Evolutionary conservation across 257 asterid genomes (phyloP).

Genomic region (Solanum chmielewskii): DNA sequence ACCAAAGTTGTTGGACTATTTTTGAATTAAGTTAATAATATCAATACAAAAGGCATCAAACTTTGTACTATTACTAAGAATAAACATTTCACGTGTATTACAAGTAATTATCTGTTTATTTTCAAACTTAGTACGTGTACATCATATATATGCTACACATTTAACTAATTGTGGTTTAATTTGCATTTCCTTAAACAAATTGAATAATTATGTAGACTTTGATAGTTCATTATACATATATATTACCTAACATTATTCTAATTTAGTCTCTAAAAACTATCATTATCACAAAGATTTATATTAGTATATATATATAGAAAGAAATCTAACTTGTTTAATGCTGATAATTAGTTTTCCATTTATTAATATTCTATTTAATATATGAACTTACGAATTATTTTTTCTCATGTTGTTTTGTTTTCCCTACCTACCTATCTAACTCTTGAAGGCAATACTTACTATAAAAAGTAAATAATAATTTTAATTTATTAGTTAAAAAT

Average conservation of each 20-base stretch:
- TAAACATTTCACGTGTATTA: not conserved
- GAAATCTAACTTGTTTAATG: not conserved
- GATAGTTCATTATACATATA: not conserved
- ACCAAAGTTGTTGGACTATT: constrained; percentile 9
- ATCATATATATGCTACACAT: not conserved
- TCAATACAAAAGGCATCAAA: not conserved
- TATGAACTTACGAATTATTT: not conserved
- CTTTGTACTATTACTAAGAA: not conserved
- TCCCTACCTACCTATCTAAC: not conserved
- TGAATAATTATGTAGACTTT: not conserved
- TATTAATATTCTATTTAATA: not conserved
- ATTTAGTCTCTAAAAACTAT: not conserved
- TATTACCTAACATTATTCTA: not conserved
- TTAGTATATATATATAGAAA: not conserved
- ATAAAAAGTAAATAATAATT: not conserved
- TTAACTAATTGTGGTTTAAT: not conserved
- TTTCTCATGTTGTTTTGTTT: not conserved
- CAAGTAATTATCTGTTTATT: not conserved
- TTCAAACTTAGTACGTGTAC: not conserved
- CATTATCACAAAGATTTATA: not conserved
- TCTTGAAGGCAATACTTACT: not conserved
- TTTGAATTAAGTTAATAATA: not conserved
- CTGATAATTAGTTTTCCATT: not conserved
- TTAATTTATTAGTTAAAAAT: not conserved
- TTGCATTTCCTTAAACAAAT: not conserved